Evolutionary conservation across 2,329 filamentous ascomycete species (phyloP), one percentile per base, ranked within the genome.

Genomic region (Ilyonectria mors-panacis): DNA sequence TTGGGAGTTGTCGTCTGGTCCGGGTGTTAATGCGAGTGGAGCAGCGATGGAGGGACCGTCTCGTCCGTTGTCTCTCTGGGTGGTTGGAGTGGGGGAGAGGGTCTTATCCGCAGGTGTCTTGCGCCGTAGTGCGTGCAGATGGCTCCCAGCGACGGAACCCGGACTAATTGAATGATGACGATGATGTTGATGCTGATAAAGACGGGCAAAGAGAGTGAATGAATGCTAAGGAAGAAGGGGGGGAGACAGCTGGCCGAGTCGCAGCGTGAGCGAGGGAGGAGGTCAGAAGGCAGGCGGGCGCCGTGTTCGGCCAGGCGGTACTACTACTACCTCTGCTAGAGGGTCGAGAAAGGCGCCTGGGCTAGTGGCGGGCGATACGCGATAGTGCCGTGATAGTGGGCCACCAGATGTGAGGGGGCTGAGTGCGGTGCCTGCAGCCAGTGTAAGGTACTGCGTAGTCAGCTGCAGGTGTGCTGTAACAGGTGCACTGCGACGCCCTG

Each of bases 1-100:
- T 66, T 69, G 62, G 44, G 65, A 67, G 61, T 62, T 73, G 59
- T 60, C 48, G 71, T 64, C 68, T 67, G 71, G 71, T 66, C 70
- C 68, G 73, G 44, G 63, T 72, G 63, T 72, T 67, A 68, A 74
- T 73, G 73, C 70, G 65, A 63, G 73, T 75, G 73, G 73, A 72
- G 69, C 64, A 73, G 59, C 59, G 59, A 65, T 61, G 45, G 57
- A 58, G 44, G 57, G 51, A 71, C 48, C 33, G 61, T 54, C 47
- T 59, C 54, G 37, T 59, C 45, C 54, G 45, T 45, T 63, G 51
- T 44, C 58, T 60, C 57, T 44, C 44, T 50, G 53, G 63, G 58
- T 66, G 63, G 63, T 62, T 66, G 63, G 63, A 66, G 63, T 66
- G 58, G 63, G 63, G 63, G 55, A 56, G 45, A 48, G 39, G 55